These are phyloP conservation scores for Byssothecium circinans DNA, from an alignment of 2,329 filamentous ascomycete genomes.

Conservation along the genomic window DNA sequence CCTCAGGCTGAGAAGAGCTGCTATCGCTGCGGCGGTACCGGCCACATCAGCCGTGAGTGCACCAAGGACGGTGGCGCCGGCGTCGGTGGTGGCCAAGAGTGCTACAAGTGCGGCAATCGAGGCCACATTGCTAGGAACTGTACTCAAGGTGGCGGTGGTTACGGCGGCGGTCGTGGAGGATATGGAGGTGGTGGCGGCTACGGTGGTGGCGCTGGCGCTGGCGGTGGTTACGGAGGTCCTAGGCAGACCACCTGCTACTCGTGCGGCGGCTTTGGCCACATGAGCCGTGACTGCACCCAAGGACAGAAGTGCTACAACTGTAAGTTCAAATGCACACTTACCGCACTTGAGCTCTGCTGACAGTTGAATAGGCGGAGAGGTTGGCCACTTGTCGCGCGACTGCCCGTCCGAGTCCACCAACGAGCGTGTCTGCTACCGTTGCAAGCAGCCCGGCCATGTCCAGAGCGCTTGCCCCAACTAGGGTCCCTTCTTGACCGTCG, in stretches of 20 bases:
- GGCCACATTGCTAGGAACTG: slow-evolving; percentile 96
- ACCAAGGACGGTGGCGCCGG: slow-evolving; percentile 51
- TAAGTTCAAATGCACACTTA: slow-evolving; percentile 42
- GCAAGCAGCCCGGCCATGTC: slow-evolving; percentile 82
- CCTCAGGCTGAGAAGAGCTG: slow-evolving; percentile 81
- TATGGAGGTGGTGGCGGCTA: slow-evolving; percentile 54
- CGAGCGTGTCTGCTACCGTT: slow-evolving; percentile 99
- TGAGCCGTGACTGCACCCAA: slow-evolving; percentile 97
- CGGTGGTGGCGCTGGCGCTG: slow-evolving; percentile 48
- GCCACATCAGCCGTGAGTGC: slow-evolving; percentile 92
- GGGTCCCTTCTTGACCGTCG: slow-evolving; percentile 31
- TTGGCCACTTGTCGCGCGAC: slow-evolving; percentile 92
- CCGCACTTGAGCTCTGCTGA: slow-evolving; percentile 23
- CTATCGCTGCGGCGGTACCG: slow-evolving; percentile 76
- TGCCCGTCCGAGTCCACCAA: slow-evolving; percentile 88
- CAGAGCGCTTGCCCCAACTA: slow-evolving; percentile 92
- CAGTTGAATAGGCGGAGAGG: slow-evolving; percentile 64
- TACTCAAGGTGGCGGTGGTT: slow-evolving; percentile 61
- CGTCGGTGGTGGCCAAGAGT: slow-evolving; percentile 59
- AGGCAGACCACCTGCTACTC: slow-evolving; percentile 81
- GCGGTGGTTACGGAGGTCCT: slow-evolving; percentile 50
- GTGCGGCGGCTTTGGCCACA: slow-evolving; percentile 94
- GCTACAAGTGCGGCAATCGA: slow-evolving; percentile 97
- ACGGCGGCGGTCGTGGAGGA: slow-evolving; percentile 53
- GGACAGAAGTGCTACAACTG: slow-evolving; percentile 99